Base-by-base conservation (phyloP, 257 asterid genomes). In the Solanum sitiens region DNA sequence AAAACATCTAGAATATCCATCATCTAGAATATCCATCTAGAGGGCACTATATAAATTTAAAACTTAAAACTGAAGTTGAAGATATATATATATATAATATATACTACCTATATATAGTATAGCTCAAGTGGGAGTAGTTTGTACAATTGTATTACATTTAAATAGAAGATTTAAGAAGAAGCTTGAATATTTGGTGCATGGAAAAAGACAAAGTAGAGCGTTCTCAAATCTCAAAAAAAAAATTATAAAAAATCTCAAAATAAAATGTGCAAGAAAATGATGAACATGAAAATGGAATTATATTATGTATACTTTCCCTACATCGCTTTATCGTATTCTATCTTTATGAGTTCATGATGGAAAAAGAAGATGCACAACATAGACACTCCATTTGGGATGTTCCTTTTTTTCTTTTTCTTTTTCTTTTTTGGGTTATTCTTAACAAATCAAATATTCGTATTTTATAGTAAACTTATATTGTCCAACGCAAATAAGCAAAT, bases 101-200 rank as follows among this genome's bases (percentile, higher is more conserved):
- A 35, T 35, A 35, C 39, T 35, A 35, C 39, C 39, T 35, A 35
- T 37, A 37, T 37, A 37, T 37, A 37, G 39, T 37, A 37, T 37
- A 37, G 39, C 7, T 37, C 39, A 37, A 88, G 89, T 89, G 87
- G 90, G 90, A 89, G 89, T 80, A 79, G 90, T 86, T 86, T 80
- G 87, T 70, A 82, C 87, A 86, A 86, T 89, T 89, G 87, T 80
- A 70, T 23, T 86, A 89, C 87, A 89, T 70, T 75, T 86, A 56
- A 68, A 27, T 27, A 27, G 30, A 86, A 88, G 80, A 45, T 85
- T 50, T 53, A 74, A 75, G 82, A 88, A 86, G 83, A 11, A 35
- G 47, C 50, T 47, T 76, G 47, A 86, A 86, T 13, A 45, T 83
- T 87, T 83, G 74, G 35, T 82, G 83, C 53, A 63, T 79, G 65